A percentile compares a stretch with the other conserved stretches of the same genome.
These are phyloP conservation scores for Marasmius fiardii DNA, from an alignment of 1,284 basidiomycete species.

Conservation along the genomic window DNA sequence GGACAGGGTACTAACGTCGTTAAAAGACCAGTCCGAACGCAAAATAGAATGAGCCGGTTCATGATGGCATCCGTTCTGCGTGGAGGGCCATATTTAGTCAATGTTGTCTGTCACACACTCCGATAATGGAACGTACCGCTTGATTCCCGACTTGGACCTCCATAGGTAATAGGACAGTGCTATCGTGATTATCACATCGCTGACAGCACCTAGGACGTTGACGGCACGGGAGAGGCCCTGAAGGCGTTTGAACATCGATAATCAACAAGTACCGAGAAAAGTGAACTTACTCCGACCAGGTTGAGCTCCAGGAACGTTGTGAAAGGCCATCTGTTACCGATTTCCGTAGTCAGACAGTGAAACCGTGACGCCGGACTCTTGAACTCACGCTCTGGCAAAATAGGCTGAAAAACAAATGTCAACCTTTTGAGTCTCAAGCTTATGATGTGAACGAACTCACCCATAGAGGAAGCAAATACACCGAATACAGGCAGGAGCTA, in stretches of 20 bases:
- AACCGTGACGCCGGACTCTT: neutral
- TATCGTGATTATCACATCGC: neutral
- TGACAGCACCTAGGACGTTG: slow-evolving; percentile 1
- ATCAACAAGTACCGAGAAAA: neutral
- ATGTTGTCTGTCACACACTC: too few relatives aligned
- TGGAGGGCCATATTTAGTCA: neutral
- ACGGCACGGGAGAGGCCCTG: slow-evolving; percentile 1
- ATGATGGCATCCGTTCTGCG: neutral
- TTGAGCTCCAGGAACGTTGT: neutral
- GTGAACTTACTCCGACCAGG: neutral
- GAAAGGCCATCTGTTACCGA: neutral
- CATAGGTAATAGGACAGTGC: neutral
- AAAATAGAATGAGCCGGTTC: slow-evolving; percentile 1
- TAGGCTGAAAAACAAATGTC: neutral
- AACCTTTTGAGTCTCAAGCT: neutral
- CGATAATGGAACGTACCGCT: neutral
- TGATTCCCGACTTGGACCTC: neutral
- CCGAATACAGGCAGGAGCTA: neutral
- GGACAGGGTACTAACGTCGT: neutral
- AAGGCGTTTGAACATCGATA: neutral
- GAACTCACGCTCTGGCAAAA: neutral
- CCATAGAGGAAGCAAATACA: neutral
- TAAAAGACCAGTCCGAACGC: neutral
- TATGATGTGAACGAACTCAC: neutral
- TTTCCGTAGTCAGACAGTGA: neutral